phyloP scores from a whole-genome alignment of 2,329 filamentous ascomycete genomes.

The Daldinia eschscholtzii region DNA sequence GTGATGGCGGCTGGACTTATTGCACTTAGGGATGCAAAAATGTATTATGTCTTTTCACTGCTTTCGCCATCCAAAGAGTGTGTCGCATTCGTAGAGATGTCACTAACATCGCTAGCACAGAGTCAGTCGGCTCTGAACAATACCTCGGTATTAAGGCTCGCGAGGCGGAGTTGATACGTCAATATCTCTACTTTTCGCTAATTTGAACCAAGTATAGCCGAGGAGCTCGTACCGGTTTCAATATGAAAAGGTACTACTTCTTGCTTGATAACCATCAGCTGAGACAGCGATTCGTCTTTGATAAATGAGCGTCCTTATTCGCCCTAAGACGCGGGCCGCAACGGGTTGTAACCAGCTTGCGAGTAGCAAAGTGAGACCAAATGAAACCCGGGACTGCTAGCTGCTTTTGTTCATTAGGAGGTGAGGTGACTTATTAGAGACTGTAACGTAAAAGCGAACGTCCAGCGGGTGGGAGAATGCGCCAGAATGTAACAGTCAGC shows the following conservation, averaged over 20 bases:
- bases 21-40: not conserved
- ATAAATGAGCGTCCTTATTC: constrained; percentile 13
- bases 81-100: not conserved
- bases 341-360: constrained; percentile 12
- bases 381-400: constrained; percentile 17
- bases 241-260: not conserved
- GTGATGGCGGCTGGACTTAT: not conserved
- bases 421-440: not conserved
- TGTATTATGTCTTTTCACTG: not conserved
- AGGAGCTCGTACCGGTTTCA: constrained; percentile 3
- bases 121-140: not conserved
- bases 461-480: not conserved
- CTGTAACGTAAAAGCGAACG: not conserved
- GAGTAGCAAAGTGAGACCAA: constrained; percentile 22
- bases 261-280: constrained; percentile 4
- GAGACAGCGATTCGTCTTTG: constrained; percentile 21
- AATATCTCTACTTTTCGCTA: not conserved
- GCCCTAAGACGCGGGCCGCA: constrained; percentile 15
- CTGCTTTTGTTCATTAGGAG: not conserved
- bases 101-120: not conserved
- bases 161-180: not conserved
- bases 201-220: not conserved
- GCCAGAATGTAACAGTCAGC: not conserved
- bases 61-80: not conserved
- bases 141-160: not conserved